Evolutionary conservation across 1,284 basidiomycete species (phyloP).

Genomic region (Caloboletus inedulis): DNA sequence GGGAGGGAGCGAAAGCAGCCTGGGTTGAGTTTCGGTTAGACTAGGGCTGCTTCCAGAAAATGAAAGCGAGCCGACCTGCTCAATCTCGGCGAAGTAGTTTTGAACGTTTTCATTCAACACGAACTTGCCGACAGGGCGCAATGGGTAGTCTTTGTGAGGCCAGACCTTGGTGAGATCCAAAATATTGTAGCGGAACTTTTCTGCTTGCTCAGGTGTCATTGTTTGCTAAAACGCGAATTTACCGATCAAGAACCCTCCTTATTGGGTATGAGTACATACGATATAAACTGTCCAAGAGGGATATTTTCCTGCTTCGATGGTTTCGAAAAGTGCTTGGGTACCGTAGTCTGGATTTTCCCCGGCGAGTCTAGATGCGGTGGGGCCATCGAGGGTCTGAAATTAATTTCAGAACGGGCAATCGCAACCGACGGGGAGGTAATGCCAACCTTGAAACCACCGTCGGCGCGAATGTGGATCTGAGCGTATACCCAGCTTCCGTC

Average conservation of each 20-base stretch:
- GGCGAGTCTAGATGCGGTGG: constrained; percentile 51
- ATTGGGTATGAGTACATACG: constrained; percentile 36
- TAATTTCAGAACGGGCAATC: constrained; percentile 1
- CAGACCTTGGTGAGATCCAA: constrained; percentile 92
- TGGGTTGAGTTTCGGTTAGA: constrained; percentile 34
- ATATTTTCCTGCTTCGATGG: constrained; percentile 75
- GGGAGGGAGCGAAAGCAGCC: constrained; percentile 83
- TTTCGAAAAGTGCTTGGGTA: constrained; percentile 72
- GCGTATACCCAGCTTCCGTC: constrained; percentile 81
- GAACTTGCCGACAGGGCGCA: constrained; percentile 81
- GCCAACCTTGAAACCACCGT: constrained; percentile 72
- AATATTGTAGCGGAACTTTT: constrained; percentile 83
- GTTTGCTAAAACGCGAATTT: constrained; percentile 58
- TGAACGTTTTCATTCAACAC: constrained; percentile 83
- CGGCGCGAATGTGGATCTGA: constrained; percentile 76
- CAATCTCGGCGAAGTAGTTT: constrained; percentile 86
- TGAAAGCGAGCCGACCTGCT: constrained; percentile 53
- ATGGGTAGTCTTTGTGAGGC: constrained; percentile 83
- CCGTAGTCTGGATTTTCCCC: constrained; percentile 83
- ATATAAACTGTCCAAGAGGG: constrained; percentile 80
- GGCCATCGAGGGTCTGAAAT: constrained; percentile 58
- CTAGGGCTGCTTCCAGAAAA: background rate
- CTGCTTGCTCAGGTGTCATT: constrained; percentile 89
- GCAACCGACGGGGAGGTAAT: background rate
- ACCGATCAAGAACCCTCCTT: background rate